Evolutionary conservation across 768 basidiomycete genomes (phyloP).

Genomic region (Symmetrospora coprosmae): DNA sequence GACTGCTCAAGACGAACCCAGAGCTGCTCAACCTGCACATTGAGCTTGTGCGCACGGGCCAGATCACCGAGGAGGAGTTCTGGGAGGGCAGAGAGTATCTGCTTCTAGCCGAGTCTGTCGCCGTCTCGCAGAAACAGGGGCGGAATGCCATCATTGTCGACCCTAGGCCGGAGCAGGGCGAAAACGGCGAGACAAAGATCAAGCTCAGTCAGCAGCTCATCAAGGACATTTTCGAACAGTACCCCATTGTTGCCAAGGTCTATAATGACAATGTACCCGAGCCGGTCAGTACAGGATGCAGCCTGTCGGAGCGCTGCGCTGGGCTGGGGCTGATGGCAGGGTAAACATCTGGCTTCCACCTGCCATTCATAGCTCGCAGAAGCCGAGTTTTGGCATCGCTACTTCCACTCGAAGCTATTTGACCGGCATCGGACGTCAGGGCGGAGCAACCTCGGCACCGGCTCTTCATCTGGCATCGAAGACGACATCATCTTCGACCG

Average conservation of each 20-base stretch:
- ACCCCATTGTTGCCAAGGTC: constrained; percentile 81
- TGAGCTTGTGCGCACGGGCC: constrained; percentile 68
- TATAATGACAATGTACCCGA: constrained; percentile 83
- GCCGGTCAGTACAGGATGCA: constrained; percentile 45
- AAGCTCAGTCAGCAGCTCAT: constrained; percentile 80
- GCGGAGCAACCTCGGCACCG: constrained; percentile 68
- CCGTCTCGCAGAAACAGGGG: constrained; percentile 28
- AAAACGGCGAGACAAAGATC: constrained; percentile 74
- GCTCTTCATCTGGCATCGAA: constrained; percentile 53
- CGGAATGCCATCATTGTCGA: constrained; percentile 63
- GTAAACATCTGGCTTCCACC: constrained; percentile 12
- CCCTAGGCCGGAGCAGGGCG: constrained; percentile 68
- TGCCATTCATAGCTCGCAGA: constrained; percentile 62
- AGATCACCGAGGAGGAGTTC: constrained; percentile 84
- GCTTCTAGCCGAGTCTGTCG: constrained; percentile 14
- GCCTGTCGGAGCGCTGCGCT: background rate
- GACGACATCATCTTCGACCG: constrained; percentile 89
- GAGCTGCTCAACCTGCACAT: constrained; percentile 69
- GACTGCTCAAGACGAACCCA: constrained; percentile 60
- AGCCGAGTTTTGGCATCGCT: constrained; percentile 88
- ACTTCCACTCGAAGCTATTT: constrained; percentile 91
- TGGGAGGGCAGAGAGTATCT: constrained; percentile 89
- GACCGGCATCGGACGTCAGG: constrained; percentile 71
- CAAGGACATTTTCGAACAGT: constrained; percentile 94
- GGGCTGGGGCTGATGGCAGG: no score